Conservation (phyloP, 2,329 filamentous ascomycete species). For the Colletotrichum salicis region DNA sequence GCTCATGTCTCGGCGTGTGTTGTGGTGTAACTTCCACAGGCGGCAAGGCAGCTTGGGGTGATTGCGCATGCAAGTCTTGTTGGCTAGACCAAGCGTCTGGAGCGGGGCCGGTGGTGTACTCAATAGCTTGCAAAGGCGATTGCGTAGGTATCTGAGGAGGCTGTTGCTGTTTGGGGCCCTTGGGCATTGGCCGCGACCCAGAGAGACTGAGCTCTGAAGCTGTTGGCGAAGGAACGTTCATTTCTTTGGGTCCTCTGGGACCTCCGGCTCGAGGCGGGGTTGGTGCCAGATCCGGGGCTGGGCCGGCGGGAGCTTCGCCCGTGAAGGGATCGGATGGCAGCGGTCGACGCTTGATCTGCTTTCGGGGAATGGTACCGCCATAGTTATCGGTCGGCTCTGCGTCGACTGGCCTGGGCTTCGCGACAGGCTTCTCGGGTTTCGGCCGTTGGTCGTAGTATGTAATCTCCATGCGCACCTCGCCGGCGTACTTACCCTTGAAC, state of each 20-base stretch:
- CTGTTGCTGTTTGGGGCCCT: constrained; percentile 49
- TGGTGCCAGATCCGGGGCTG: constrained; percentile 55
- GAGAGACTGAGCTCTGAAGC: constrained; percentile 27
- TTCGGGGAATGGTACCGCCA: constrained; percentile 61
- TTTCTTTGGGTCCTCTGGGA: constrained; percentile 30
- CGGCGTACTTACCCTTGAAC: constrained; percentile 94
- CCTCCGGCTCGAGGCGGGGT: constrained; percentile 55
- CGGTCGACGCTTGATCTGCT: constrained; percentile 82
- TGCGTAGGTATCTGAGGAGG: constrained; percentile 59
- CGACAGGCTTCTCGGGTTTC: constrained; percentile 76
- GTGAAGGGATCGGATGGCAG: constrained; percentile 82
- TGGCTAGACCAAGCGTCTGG: constrained; percentile 38
- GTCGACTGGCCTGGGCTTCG: constrained; percentile 60
- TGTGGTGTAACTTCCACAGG: constrained; percentile 25
- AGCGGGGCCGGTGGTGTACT: constrained; percentile 58
- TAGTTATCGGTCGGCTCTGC: constrained; percentile 14
- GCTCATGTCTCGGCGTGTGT: constrained; percentile 42
- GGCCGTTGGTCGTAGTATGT: constrained; percentile 94
- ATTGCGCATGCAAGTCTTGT: constrained; percentile 50
- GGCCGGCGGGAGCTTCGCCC: constrained; percentile 55
- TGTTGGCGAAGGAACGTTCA: constrained; percentile 7
- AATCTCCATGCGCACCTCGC: constrained; percentile 92
- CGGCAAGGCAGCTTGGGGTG: constrained; percentile 41
- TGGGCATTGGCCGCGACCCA: constrained; percentile 29
- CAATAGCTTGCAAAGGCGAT: constrained; percentile 63